Base-by-base conservation (phyloP, 2,329 filamentous ascomycete species). In the Alternaria viburni region DNA sequence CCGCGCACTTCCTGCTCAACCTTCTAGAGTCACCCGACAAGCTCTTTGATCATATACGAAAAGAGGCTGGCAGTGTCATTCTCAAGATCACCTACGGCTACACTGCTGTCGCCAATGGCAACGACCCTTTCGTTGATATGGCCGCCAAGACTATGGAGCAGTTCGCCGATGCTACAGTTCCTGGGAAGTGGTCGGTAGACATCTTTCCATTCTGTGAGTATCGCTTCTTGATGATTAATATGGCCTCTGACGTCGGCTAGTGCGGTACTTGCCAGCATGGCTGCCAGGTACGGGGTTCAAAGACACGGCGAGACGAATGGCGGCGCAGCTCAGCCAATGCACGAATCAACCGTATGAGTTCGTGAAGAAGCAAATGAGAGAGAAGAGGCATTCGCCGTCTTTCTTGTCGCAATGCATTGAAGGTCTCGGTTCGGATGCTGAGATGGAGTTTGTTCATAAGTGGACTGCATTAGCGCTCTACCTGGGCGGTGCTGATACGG, bases 131-230 rank as follows among this genome's bases (percentile, higher is more conserved):
- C 2, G 78, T 86, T 4, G 75, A 82, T 25, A 61, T 85, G 10
- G 79, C 80, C 0, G 78, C 79, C 3, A 64, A 77, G 23, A 78
- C 80, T 2, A 77, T 86, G 69, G 72, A 73, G 0, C 61, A 82
- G 6, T 83, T 86, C 55, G 72, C 78, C 2, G 69, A 79, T 21
- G 79, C 81, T 6, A 76, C 71, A 12, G 74, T 81, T 5, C 82
- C 83, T 1, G 82, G 83, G 7, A 76, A 71, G 8, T 86, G 80
- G 80, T 64, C 79, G 8, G 83, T 86, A 5, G 84, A 86, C 58
- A 71, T 82, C 0, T 63, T 86, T 1, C 84, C 84, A 5, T 78
- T 77, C 43, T 61, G 82, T 75, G 71, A 77, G 70, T 72, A 12
- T 17, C 8, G 52, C 32, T 13, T 3, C 17, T 11, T 11, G 12